Conservation (phyloP, 2,329 filamentous ascomycete genomes). For the Colletotrichum eremochloae region DNA sequence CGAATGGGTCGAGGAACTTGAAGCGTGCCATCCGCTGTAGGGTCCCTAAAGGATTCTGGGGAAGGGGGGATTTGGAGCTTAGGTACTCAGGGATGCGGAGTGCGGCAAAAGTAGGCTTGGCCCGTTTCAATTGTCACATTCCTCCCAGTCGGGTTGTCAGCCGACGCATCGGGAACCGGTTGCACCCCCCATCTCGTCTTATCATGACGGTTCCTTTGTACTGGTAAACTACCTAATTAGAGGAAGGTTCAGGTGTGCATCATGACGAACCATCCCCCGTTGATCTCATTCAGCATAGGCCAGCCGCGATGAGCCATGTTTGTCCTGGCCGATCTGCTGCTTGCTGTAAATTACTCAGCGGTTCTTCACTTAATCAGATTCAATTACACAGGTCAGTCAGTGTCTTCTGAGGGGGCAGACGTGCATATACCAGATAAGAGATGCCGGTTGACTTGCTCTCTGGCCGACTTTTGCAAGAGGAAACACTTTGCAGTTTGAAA, state of each 20-base stretch:
- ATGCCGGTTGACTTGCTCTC: neutral
- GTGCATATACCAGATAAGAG: neutral
- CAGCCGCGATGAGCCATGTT: neutral
- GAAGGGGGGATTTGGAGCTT: neutral
- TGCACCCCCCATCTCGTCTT: neutral
- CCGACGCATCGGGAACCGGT: neutral
- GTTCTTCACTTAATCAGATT: neutral
- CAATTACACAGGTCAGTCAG: neutral
- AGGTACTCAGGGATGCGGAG: slow-evolving; percentile 27
- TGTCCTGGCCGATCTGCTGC: neutral
- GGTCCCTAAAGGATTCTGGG: neutral
- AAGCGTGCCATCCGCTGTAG: slow-evolving; percentile 18
- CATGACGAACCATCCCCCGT: too few species aligned
- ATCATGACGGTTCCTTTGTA: neutral
- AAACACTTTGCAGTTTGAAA: neutral
- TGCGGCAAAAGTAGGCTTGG: slow-evolving; percentile 25
- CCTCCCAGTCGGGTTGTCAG: slow-evolving; percentile 17
- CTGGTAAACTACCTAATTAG: neutral
- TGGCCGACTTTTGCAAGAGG: neutral
- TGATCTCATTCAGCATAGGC: neutral
- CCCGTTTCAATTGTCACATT: slow-evolving; percentile 32
- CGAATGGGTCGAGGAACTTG: slow-evolving; percentile 1
- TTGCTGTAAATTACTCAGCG: neutral
- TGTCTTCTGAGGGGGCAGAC: too few species aligned
- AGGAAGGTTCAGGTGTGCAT: too few species aligned